Base-by-base conservation (phyloP, 306 rosid species). In the Hippophae rhamnoides region DNA sequence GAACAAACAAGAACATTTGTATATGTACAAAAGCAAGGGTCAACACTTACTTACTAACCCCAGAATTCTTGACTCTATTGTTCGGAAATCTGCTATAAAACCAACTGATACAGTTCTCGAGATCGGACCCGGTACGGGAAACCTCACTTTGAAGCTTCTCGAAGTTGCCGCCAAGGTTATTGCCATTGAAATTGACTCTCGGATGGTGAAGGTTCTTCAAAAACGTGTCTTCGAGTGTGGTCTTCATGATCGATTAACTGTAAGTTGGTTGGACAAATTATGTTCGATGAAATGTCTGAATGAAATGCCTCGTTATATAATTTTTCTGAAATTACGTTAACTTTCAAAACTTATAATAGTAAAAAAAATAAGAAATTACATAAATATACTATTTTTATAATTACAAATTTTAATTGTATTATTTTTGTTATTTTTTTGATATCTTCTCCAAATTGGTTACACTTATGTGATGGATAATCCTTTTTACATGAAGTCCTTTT, bases 61-160 rank as follows among this genome's bases (percentile, higher is more conserved):
- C 60, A 74, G 93, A 42, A 72, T 85, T 69, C 84, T 92, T 0
- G 84, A 83, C 63, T 47, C 76, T 23, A 85, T 92, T 25, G 88
- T 92, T 55, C 63, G 52, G 13, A 85, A 76, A 73, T 92, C 96
- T 26, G 73, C 77, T 0, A 82, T 92, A 2, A 73, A 60, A 48
- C 89, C 89, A 52, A 67, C 78, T 25, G 98, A 92, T 47, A 85
- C 96, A 3, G 88, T 92, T 71, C 88, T 92, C n/a, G 96, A 92
- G 78, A 87, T 92, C 67, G 96, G 98, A 52, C 95, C 96, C 64
- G 96, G 96, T 63, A 92, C 96, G 9, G 93, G 96, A 52, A 92
- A 87, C 77, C 95, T 92, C 66, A 92, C 98, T 12, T 52, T 87
- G 59, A 88, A 81, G 75, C 93, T 92, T 57, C 82, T 92, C 8